Base-by-base conservation (phyloP, 345 rosid genomes). In the Corchorus capsularis region DNA sequence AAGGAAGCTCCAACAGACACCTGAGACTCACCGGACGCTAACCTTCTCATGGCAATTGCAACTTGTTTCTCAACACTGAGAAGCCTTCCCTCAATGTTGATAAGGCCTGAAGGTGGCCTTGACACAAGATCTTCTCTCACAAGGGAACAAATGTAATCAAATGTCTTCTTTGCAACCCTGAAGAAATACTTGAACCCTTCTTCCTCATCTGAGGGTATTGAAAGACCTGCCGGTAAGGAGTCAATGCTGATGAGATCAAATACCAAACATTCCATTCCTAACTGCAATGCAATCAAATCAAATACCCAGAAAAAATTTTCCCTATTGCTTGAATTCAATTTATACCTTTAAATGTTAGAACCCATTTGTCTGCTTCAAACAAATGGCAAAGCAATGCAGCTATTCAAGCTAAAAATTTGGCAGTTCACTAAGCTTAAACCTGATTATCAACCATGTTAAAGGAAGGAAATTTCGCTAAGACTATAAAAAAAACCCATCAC, bases 51-150 rank as follows among this genome's bases (percentile, higher is more conserved):
- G 63, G 98, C 95, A 62, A 94, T 94, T 14, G 98, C 98, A 59
- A 93, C 98, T 81, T 94, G 98, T 82, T 95, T 95, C 88, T 95
- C 98, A 2, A 93, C 99, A 77, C 97, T 93, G 37, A 93, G 94
- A 62, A 94, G 92, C 86, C 99, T 91, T 13, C 99, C 99, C 76
- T 95, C 99, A 72, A 93, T 95, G 87, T 93, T 95, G 78, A 95
- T 93, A 78, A 95, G 93, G 1, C 98, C 99, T 0, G 98, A 95
- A 8, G 98, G 98, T 2, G 99, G 99, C 76, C 98, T 87, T 0
- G 99, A 93, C 72, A 93, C 88, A 10, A 91, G 97, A 82, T 93
- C 98, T 82, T 88, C 92, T 72, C 96, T 86, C 10, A 95, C 98
- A 20, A 93, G 95, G 32, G 94, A 95, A 61, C 96, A 93, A 19